These are phyloP conservation scores for Blepharisma undulans DNA, from an alignment of 169 alveolate species.

Conservation along the genomic window DNA sequence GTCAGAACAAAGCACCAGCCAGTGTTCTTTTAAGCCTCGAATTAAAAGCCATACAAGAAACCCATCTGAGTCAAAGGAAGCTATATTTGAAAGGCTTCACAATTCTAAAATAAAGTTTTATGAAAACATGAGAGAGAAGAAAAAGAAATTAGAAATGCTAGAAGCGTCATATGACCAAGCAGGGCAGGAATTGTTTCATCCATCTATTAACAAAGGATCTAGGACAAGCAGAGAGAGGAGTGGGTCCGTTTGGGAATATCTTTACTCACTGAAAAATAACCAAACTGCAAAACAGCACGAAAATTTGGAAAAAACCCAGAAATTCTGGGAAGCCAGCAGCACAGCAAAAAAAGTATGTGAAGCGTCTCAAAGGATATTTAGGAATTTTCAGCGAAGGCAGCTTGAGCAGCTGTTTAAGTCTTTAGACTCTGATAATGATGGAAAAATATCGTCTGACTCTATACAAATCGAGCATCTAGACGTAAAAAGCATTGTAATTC, in stretches of 20 bases:
- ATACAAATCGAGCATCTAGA: not conserved
- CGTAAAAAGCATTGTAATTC: not conserved
- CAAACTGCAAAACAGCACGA: not conserved
- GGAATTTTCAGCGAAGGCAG: not conserved
- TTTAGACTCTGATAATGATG: slow-evolving; percentile 18
- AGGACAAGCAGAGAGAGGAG: not conserved
- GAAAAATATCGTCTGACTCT: not conserved
- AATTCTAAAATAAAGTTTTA: not conserved
- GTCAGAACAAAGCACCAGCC: not conserved
- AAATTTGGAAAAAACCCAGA: not conserved
- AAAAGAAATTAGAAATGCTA: not conserved
- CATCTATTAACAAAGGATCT: not conserved
- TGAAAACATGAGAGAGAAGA: slow-evolving; percentile 2
- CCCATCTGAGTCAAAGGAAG: not conserved
- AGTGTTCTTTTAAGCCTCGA: not conserved
- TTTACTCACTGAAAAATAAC: not conserved
- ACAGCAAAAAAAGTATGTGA: not conserved
- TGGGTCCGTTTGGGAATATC: not conserved
- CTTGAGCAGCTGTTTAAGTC: not conserved
- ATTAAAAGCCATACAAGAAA: not conserved
- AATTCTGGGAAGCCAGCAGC: not conserved
- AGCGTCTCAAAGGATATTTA: not conserved
- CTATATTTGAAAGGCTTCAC: not conserved
- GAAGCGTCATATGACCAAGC: not conserved
- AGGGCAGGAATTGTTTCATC: not conserved